Base-by-base conservation (phyloP, 306 rosid species). In the Begonia masoniana region DNA sequence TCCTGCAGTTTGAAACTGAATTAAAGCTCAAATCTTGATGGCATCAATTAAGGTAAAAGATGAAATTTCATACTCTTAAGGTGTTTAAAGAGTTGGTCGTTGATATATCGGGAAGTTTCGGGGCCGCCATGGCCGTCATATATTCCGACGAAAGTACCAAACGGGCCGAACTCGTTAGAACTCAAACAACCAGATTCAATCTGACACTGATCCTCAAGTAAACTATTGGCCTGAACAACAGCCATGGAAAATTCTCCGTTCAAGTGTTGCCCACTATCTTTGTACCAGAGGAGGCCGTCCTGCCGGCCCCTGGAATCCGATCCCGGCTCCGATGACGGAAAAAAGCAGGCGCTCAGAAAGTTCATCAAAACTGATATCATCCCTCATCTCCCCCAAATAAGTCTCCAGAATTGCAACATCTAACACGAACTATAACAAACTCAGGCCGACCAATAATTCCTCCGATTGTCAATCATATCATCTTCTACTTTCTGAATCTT, bases 81-180 rank as follows among this genome's bases (percentile, higher is more conserved):
- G 68, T 80, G 81, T 57, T 71, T 76, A 75, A 80, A 76, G 8
- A 80, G 78, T 58, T 80, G 76, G 57, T 68, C 55, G 62, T 80
- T 80, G 62, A 80, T 62, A 66, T 74, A 80, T 51, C 87, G 76
- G 0, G 87, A 74, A 11, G 78, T 76, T 72, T 80, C 87, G 6
- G 87, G 87, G 45, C 87, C 87, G 56, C 87, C 87, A 41, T 80
- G 87, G 23, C 87, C 87, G 36, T 80, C 87, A 49, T 80, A 80
- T 62, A 80, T 41, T 15, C 87, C 87, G 43, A 80, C 59, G 48
- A 80, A 80, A 51, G 87, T 74, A 41, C 87, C 87, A 58, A 26
- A 68, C 42, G 87, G 83, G 51, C 83, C 87, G 10, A 76, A 62
- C 57, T 80, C 87, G 23, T 66, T 59, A 56, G 67, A 71, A 59